These are phyloP conservation scores for Ceratocystis harringtonii DNA, from an alignment of 2,329 filamentous ascomycete species.

Conservation along the genomic window DNA sequence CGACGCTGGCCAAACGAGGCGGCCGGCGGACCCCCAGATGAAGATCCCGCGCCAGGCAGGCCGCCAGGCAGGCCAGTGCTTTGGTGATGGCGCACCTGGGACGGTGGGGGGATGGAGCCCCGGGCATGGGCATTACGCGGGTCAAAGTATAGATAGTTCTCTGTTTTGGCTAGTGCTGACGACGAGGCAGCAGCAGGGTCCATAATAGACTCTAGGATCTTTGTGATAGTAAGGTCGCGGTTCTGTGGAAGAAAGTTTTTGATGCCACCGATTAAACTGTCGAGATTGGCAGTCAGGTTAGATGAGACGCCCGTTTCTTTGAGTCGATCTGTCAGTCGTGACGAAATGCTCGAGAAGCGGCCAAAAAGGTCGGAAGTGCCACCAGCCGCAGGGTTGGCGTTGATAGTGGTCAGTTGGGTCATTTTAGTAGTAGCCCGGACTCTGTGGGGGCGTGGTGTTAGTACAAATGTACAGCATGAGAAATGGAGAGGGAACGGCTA, in stretches of 20 bases:
- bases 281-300: conserved; percentile 61
- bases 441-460: conserved; percentile 27
- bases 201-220: conserved; percentile 97
- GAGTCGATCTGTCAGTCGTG: conserved; percentile 80
- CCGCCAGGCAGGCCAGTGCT: conserved; percentile 33
- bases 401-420: conserved; percentile 91
- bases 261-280: conserved; percentile 85
- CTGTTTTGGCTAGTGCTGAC: conserved; percentile 87
- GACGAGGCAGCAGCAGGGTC: conserved; percentile 80
- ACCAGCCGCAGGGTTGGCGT: conserved; percentile 38
- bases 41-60: conserved; percentile 33
- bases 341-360: conserved; percentile 82
- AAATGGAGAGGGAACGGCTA: too few relatives aligned
- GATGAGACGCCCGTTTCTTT: conserved; percentile 73
- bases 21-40: conserved; percentile 45
- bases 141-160: conserved; percentile 94
- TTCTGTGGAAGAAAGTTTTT: conserved; percentile 97
- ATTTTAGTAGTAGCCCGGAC: conserved; percentile 92
- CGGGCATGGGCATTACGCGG: conserved; percentile 84
- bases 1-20: conserved; percentile 83
- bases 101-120: conserved; percentile 75
- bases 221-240: conserved; percentile 88
- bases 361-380: conserved; percentile 70
- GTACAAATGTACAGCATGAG: too few relatives aligned
- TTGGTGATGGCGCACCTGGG: conserved; percentile 36